These are phyloP conservation scores for Fraxinus pennsylvanica DNA, from an alignment of 257 asterid species.

Conservation along the genomic window DNA sequence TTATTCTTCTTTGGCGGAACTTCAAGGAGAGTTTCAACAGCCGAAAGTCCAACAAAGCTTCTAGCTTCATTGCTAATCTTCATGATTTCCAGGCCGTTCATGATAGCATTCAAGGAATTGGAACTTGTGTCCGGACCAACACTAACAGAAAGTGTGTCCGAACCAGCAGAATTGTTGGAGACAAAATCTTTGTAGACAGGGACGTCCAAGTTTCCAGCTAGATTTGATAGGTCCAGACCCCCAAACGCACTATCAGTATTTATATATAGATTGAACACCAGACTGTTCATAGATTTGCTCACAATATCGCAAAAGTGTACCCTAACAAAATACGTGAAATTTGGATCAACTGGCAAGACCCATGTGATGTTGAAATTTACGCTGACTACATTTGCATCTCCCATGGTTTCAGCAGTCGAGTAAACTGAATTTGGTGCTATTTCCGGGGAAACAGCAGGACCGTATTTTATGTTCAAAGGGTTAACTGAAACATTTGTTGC, in stretches of 20 bases:
- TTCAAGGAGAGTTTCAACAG: slow-evolving; percentile 49
- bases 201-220: slow-evolving; percentile 51
- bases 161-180: slow-evolving; percentile 35
- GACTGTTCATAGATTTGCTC: slow-evolving; percentile 58
- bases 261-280: slow-evolving; percentile 57
- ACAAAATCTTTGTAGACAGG: slow-evolving; percentile 62
- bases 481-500: slow-evolving; percentile 48
- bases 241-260: slow-evolving; percentile 52
- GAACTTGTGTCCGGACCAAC: slow-evolving; percentile 58
- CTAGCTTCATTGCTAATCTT: slow-evolving; percentile 67
- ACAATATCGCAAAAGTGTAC: slow-evolving; percentile 78
- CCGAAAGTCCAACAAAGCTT: slow-evolving; percentile 55
- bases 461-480: slow-evolving; percentile 54
- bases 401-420: slow-evolving; percentile 81
- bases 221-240: slow-evolving; percentile 54
- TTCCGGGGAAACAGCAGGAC: slow-evolving; percentile 46
- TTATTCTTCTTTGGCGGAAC: slow-evolving; percentile 40
- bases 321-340: slow-evolving; percentile 53
- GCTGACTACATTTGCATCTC: slow-evolving; percentile 55
- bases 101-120: slow-evolving; percentile 49
- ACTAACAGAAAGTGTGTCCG: slow-evolving; percentile 54
- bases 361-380: slow-evolving; percentile 74
- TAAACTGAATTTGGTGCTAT: slow-evolving; percentile 68
- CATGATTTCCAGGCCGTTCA: slow-evolving; percentile 76
- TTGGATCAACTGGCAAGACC: slow-evolving; percentile 64